Percentiles rank a stretch among this genome's conserved stretches.
phyloP scores from a whole-genome alignment of 441 rosid genomes.

The Populus hybrid region DNA sequence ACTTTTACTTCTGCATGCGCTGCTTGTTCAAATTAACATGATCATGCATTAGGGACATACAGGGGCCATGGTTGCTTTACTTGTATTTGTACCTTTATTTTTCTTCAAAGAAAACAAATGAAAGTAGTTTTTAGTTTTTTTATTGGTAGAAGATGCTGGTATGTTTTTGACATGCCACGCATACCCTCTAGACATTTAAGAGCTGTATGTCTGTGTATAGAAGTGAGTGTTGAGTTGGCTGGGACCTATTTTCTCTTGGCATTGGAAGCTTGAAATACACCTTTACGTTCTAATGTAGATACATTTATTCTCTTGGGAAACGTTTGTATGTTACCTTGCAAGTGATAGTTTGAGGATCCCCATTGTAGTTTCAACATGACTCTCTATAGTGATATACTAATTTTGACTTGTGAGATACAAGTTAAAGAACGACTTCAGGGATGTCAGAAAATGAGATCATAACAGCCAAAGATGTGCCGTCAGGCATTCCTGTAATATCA shows the following conservation, averaged over 20 bases:
- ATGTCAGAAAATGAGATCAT: background rate
- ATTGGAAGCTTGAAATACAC: background rate
- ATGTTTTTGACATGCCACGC: background rate
- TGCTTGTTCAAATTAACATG: constrained; percentile 16
- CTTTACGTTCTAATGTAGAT: background rate
- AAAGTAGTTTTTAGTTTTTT: constrained; percentile 9
- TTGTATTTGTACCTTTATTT: background rate
- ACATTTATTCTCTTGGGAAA: background rate
- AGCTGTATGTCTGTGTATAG: constrained; percentile 6
- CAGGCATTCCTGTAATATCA: background rate
- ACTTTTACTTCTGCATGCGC: background rate
- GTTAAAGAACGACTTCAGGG: background rate
- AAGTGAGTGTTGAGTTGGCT: constrained; percentile 6
- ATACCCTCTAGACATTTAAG: background rate
- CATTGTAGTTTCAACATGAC: background rate
- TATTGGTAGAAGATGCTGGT: background rate
- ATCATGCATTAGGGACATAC: constrained; percentile 6
- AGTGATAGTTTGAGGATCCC: background rate
- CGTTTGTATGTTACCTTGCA: background rate
- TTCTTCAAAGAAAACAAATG: constrained; percentile 2
- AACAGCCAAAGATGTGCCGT: background rate
- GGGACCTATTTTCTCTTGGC: background rate
- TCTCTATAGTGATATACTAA: background rate
- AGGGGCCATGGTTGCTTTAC: background rate
- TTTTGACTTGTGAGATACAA: background rate